Evolutionary conservation across 768 basidiomycete species (phyloP).

Genomic region (Suillus subluteus): DNA sequence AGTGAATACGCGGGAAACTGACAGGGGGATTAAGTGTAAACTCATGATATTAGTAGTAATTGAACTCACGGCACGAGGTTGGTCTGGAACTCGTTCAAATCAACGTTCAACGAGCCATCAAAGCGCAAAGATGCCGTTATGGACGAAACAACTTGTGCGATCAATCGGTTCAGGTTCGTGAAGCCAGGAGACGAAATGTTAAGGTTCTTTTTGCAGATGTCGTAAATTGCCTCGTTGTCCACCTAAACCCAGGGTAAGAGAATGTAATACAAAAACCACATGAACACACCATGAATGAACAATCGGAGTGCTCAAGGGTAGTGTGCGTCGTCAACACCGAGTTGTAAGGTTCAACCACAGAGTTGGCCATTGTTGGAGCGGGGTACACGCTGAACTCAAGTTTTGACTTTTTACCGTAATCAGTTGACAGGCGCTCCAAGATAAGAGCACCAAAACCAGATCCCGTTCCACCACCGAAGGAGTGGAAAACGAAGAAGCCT

Average conservation of each 20-base stretch:
- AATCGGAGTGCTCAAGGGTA: conserved; percentile 97
- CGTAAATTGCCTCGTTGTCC: conserved; percentile 84
- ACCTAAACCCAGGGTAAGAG: conserved; percentile 43
- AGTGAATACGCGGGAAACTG: conserved; percentile 97
- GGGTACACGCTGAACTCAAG: conserved; percentile 98
- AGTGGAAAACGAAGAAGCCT: conserved; percentile 99
- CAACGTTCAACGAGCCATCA: conserved; percentile 67
- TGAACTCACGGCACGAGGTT: conserved; percentile 90
- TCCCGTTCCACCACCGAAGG: conserved; percentile 98
- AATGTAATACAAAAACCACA: conserved; percentile 13
- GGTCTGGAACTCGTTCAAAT: conserved; percentile 98
- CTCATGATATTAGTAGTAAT: not conserved
- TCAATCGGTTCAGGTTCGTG: conserved; percentile 93
- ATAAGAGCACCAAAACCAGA: conserved; percentile 98
- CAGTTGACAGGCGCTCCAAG: conserved; percentile 92
- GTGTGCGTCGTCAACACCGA: conserved; percentile 96
- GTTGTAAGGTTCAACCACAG: conserved; percentile 99
- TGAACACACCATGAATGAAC: conserved; percentile 90
- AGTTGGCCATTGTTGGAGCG: conserved; percentile 89
- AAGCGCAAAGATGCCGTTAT: conserved; percentile 88
- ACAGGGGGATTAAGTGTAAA: conserved; percentile 7
- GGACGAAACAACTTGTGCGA: conserved; percentile 98
- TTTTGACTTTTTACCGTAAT: conserved; percentile 99
- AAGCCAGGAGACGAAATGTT: conserved; percentile 86
- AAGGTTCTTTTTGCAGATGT: conserved; percentile 88